Evolutionary conservation across 2,329 filamentous ascomycete species (phyloP).

Genomic region (Rutstroemia sp.): DNA sequence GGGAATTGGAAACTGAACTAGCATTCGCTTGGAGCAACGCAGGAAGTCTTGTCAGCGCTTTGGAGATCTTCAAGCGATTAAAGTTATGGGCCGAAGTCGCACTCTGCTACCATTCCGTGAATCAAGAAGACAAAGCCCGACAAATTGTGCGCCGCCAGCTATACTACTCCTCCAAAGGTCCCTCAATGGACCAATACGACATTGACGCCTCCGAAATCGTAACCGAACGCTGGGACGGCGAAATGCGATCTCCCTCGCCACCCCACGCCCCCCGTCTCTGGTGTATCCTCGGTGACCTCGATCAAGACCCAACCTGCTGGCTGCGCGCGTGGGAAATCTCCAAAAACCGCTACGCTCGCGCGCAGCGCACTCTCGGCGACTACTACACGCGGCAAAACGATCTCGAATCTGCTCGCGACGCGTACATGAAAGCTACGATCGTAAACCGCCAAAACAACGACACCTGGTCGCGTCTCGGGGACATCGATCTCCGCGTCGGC

Average conservation of each 20-base stretch:
- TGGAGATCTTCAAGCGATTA: constrained; percentile 92
- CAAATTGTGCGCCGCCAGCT: constrained; percentile 71
- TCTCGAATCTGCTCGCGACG: constrained; percentile 61
- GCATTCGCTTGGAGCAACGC: constrained; percentile 87
- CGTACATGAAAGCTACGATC: constrained; percentile 69
- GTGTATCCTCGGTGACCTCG: constrained; percentile 89
- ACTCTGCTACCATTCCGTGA: constrained; percentile 55
- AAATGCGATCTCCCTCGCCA: constrained; percentile 62
- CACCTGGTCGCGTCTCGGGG: constrained; percentile 86
- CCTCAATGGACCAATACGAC: constrained; percentile 33
- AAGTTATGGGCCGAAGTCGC: constrained; percentile 94
- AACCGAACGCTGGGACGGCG: constrained; percentile 52
- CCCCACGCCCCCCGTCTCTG: constrained; percentile 80
- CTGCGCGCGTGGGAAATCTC: constrained; percentile 85
- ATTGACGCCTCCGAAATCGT: constrained; percentile 46
- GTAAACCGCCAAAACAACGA: constrained; percentile 76
- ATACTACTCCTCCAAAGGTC: constrained; percentile 54
- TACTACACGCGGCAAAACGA: constrained; percentile 63
- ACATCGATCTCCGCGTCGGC: constrained; percentile 72
- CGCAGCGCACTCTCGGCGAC: constrained; percentile 80
- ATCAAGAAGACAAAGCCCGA: constrained; percentile 71
- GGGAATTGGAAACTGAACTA: constrained; percentile 91
- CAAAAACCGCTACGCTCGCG: constrained; percentile 70
- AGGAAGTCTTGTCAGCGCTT: constrained; percentile 78
- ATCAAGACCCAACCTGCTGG: constrained; percentile 67